phyloP scores from a whole-genome alignment of 768 basidiomycete species.

The Lyophyllum atratum region DNA sequence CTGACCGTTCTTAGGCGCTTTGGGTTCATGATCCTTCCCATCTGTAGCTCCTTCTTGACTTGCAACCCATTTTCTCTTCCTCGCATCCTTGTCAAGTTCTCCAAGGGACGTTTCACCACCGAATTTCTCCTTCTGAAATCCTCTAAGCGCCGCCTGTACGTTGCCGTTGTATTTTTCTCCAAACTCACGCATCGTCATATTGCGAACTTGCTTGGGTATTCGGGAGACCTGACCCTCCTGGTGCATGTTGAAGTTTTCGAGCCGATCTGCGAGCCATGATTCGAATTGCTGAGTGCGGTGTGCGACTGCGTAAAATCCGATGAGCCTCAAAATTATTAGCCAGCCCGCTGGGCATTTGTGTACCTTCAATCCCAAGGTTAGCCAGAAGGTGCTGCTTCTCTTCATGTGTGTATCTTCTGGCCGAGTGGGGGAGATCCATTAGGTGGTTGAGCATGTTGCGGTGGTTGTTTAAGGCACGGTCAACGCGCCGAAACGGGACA shows the following conservation, averaged over 20 bases:
- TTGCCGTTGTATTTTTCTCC: slow-evolving; percentile 78
- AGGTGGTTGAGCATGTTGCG: slow-evolving; percentile 5
- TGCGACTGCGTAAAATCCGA: slow-evolving; percentile 46
- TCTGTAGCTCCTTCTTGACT: slow-evolving; percentile 53
- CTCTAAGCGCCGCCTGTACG: slow-evolving; percentile 68
- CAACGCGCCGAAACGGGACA: slow-evolving; percentile 22
- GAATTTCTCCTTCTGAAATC: slow-evolving; percentile 65
- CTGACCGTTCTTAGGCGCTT: slow-evolving; percentile 64
- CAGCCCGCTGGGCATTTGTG: slow-evolving; percentile 4
- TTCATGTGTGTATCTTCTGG: slow-evolving; percentile 51
- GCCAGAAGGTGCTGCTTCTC: slow-evolving; percentile 76
- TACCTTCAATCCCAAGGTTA: slow-evolving; percentile 83
- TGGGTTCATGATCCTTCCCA: slow-evolving; percentile 32
- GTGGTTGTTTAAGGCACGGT: slow-evolving; percentile 9
- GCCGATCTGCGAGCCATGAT: slow-evolving; percentile 71
- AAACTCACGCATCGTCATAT: slow-evolving; percentile 76
- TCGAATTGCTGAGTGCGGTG: slow-evolving; percentile 76
- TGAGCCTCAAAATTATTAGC: neutral
- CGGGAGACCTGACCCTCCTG: slow-evolving; percentile 75
- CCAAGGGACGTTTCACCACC: slow-evolving; percentile 50
- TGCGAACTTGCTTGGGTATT: slow-evolving; percentile 74
- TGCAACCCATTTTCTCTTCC: slow-evolving; percentile 79
- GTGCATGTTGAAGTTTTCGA: slow-evolving; percentile 74
- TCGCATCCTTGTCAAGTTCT: slow-evolving; percentile 65
- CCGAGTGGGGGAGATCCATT: slow-evolving; percentile 32